Conservation (phyloP, 305 asterid genomes). For the Fraxinus platypoda region DNA sequence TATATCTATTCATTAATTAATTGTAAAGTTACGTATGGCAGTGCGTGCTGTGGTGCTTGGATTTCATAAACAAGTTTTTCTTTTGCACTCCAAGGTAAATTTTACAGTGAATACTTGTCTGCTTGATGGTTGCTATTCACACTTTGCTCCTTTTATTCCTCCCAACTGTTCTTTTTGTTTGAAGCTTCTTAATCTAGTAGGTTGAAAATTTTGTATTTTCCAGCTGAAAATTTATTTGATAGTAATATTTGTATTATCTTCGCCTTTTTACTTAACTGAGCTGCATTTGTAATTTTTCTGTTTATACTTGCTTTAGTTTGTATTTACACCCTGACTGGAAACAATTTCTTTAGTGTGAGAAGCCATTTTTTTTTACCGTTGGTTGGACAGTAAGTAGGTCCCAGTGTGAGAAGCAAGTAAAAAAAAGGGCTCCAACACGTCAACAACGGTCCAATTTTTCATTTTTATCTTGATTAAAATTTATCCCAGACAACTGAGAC, state of each 20-base stretch:
- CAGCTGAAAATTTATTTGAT: slow-evolving; percentile 1
- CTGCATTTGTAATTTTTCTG: background rate
- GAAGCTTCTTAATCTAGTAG: slow-evolving; percentile 4
- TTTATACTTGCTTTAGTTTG: background rate
- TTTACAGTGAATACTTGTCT: background rate
- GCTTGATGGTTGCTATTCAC: slow-evolving; percentile 1
- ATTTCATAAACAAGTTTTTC: slow-evolving; percentile 70
- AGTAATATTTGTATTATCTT: background rate
- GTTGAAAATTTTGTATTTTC: slow-evolving; percentile 4
- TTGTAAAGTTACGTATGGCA: slow-evolving; percentile 35
- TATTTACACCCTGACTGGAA: background rate
- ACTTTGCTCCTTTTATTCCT: background rate
- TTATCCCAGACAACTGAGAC: too few relatives aligned
- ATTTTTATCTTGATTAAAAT: too few relatives aligned
- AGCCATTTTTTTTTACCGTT: too few relatives aligned
- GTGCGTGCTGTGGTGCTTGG: slow-evolving; percentile 87
- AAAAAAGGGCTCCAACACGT: too few relatives aligned
- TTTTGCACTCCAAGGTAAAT: slow-evolving; percentile 79
- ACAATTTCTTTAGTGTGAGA: too few relatives aligned
- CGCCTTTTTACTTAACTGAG: background rate
- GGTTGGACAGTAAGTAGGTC: too few relatives aligned
- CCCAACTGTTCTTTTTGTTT: background rate
- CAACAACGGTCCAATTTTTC: too few relatives aligned
- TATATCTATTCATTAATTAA: slow-evolving; percentile 10
- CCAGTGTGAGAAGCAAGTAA: too few relatives aligned